Base-by-base conservation (phyloP, 257 asterid species). In the Eucommia ulmoides region DNA sequence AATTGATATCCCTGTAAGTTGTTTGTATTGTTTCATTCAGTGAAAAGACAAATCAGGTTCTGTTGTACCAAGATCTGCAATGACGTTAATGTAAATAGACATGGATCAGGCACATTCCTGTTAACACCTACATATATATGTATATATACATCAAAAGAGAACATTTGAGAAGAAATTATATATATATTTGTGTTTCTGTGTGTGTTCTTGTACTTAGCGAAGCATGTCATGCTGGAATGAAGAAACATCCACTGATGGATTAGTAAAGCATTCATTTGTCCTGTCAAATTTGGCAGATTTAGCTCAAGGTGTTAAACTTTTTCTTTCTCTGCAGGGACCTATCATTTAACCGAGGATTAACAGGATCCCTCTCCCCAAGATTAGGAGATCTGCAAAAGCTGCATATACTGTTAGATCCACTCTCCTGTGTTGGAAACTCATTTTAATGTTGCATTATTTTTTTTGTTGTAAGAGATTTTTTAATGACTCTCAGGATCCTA, bases 311-410 rank as follows among this genome's bases (percentile, higher is more conserved):
- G 22, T 60, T 62, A 8, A 8, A 52, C 5, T n/a, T 50, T 45
- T 53, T 45, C 21, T 22, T 52, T 33, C 19, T 35, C 45, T 74
- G 65, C 83, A 89, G 98, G 66, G 98, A 89, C 69, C 67, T 89
- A 22, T 85, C 98, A 1, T 89, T 82, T 78, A 89, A 89, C 51
- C 91, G 73, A 25, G 96, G 85, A 48, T 78, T 89, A 54, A 80
- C 66, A 2, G 98, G 98, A 38, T 59, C 96, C 8, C 59, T 85
- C 29, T 82, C 98, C 59, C 88, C 93, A 1, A 76, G 82, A 62
- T 67, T 89, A 2, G 98, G 94, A 55, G 93, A 85, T 72, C 74
- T 89, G 59, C 66, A 59, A 48, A 85, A 82, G 48, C 59, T 89
- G 23, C 78, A 79, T 65, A 80, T 79, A 68, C 49, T 89, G 98